Conservation (phyloP, 257 asterid species). For the Fraxinus excelsior region DNA sequence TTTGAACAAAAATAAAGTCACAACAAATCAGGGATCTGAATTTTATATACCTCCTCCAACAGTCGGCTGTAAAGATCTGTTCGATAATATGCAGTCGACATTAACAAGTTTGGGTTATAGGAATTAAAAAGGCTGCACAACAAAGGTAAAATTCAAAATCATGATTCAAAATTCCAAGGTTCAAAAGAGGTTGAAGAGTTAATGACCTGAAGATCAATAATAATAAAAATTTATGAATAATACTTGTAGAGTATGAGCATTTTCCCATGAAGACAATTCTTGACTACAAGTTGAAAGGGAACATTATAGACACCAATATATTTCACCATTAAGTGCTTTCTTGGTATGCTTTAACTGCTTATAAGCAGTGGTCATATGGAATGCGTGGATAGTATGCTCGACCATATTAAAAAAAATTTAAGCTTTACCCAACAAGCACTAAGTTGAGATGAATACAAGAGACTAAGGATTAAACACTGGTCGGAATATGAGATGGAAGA, state of each 20-base stretch:
- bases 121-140: constrained; percentile 84
- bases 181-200: background rate
- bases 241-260: constrained; percentile 7
- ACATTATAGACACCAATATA: constrained; percentile 14
- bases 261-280: constrained; percentile 14
- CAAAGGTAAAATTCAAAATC: constrained; percentile 24
- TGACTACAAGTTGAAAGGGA: constrained; percentile 16
- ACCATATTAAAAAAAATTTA: too few relatives aligned
- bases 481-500: background rate
- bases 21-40: constrained; percentile 17
- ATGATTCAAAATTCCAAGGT: constrained; percentile 1
- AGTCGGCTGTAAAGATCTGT: constrained; percentile 73
- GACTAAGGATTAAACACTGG: constrained; percentile 1
- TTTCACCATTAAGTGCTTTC: background rate
- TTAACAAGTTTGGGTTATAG: constrained; percentile 69
- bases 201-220: background rate
- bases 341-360: too few relatives aligned
- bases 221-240: background rate
- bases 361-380: too few relatives aligned
- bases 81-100: constrained; percentile 90
- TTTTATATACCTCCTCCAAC: constrained; percentile 66
- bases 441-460: background rate
- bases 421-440: too few relatives aligned
- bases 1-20: constrained; percentile 19
- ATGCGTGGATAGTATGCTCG: too few relatives aligned